Evolutionary conservation across 2,329 filamentous ascomycete species (phyloP).

Genomic region (Ascochyta viciae-villosae): DNA sequence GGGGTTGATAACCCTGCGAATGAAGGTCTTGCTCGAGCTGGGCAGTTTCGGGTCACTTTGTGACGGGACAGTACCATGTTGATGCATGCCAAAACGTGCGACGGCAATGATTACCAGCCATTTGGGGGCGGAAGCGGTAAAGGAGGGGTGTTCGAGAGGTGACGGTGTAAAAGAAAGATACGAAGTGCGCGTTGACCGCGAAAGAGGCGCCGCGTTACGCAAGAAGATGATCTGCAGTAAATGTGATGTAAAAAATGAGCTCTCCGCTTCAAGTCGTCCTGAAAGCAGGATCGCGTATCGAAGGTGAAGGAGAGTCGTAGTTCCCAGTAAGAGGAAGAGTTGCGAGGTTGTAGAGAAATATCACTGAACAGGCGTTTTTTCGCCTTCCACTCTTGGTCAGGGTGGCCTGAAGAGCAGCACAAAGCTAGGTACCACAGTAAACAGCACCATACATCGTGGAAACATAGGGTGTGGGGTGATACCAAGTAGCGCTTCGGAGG

Average conservation of each 20-base stretch:
- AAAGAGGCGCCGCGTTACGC: constrained; percentile 24
- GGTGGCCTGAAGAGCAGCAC: constrained; percentile 2
- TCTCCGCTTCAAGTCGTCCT: not conserved
- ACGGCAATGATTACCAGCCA: not conserved
- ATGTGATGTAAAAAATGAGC: not conserved
- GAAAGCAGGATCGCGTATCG: not conserved
- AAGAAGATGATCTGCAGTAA: not conserved
- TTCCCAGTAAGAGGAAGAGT: not conserved
- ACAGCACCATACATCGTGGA: constrained; percentile 33
- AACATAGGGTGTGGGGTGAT: constrained; percentile 32
- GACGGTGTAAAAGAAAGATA: not conserved
- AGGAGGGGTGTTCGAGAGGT: not conserved
- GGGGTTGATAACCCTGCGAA: constrained; percentile 31
- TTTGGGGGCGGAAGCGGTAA: not conserved
- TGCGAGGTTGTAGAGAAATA: not conserved
- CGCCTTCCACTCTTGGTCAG: not conserved
- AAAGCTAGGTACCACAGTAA: constrained; percentile 32
- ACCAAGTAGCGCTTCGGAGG: constrained; percentile 31
- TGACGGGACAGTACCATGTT: not conserved
- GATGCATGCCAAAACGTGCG: not conserved
- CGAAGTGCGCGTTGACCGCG: constrained; percentile 11
- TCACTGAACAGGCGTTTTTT: constrained; percentile 11
- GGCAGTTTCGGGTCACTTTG: constrained; percentile 5
- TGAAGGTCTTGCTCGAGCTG: constrained; percentile 24
- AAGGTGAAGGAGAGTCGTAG: not conserved